A percentile compares a stretch with the other conserved stretches of the same genome.
These are phyloP conservation scores for Phytopythium oedochilum DNA, from an alignment of 352 stramenopile species.

Conservation along the genomic window DNA sequence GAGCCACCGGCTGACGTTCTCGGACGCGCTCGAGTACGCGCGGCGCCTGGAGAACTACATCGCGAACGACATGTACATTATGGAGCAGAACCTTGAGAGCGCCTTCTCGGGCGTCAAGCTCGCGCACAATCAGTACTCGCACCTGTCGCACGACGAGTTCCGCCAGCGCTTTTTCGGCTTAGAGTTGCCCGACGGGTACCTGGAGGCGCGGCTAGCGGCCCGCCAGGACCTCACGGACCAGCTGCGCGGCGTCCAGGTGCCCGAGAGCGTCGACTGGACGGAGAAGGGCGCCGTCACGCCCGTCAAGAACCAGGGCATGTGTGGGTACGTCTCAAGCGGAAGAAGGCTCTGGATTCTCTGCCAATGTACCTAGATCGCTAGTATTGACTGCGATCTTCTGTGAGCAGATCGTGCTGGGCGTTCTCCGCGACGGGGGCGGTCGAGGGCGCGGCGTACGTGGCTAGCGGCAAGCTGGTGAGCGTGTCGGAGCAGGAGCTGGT, in stretches of 20 bases:
- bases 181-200: slow-evolving; percentile 21
- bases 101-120: slow-evolving; percentile 78
- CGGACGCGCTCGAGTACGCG: slow-evolving; percentile 65
- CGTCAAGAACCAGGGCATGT: slow-evolving; percentile 97
- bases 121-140: slow-evolving; percentile 92
- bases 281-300: slow-evolving; percentile 90
- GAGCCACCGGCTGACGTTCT: slow-evolving; percentile 41
- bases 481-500: slow-evolving; percentile 97
- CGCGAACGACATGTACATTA: slow-evolving; percentile 83
- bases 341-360: background rate
- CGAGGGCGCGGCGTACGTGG: slow-evolving; percentile 93
- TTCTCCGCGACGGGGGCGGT: slow-evolving; percentile 96
- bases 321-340: slow-evolving; percentile 50
- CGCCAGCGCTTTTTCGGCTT: slow-evolving; percentile 35
- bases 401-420: slow-evolving; percentile 89
- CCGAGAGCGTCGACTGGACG: slow-evolving; percentile 89
- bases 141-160: slow-evolving; percentile 93
- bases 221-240: slow-evolving; percentile 8
- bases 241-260: slow-evolving; percentile 27
- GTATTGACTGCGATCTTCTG: background rate
- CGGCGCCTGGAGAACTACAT: slow-evolving; percentile 76
- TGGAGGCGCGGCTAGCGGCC: slow-evolving; percentile 36
- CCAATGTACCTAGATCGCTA: background rate
- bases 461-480: slow-evolving; percentile 79
- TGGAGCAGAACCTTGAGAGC: slow-evolving; percentile 79